Percentiles rank a stretch among this genome's conserved stretches.
Conservation (phyloP, 2,329 filamentous ascomycete species). For the Davidsoniella virescens region DNA sequence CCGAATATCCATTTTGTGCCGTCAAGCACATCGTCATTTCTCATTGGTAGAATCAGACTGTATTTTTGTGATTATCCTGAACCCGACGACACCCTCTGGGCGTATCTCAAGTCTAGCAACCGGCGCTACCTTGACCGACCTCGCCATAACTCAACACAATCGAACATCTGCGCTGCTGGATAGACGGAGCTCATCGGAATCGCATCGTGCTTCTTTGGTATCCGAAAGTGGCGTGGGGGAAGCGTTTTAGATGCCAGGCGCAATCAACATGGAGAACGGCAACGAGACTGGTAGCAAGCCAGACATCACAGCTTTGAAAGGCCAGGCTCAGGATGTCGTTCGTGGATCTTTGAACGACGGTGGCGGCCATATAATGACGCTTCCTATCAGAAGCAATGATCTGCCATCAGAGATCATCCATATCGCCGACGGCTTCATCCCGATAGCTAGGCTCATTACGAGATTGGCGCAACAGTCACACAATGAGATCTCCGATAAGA, state of each 20-base stretch:
- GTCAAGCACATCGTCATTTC: no score
- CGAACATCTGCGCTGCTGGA: no score
- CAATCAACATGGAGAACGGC: slow-evolving; percentile 40
- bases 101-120: no score
- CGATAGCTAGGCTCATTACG: slow-evolving; percentile 57
- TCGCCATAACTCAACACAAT: no score
- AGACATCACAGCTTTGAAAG: slow-evolving; percentile 20
- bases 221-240: neutral
- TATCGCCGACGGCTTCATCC: slow-evolving; percentile 60
- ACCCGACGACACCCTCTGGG: no score
- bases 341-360: neutral
- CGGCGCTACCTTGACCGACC: no score
- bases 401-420: slow-evolving; percentile 49
- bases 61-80: no score
- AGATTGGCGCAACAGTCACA: slow-evolving; percentile 73
- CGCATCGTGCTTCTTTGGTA: no score
- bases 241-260: slow-evolving; percentile 30
- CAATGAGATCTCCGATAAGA: slow-evolving; percentile 54
- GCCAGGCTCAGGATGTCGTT: slow-evolving; percentile 16
- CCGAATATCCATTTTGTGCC: no score
- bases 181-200: no score
- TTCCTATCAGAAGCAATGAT: slow-evolving; percentile 32
- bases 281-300: slow-evolving; percentile 21
- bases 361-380: slow-evolving; percentile 6
- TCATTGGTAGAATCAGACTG: no score